Evolutionary conservation across 140 eudicot genomes (phyloP).

Genomic region (Anethum foeniculum): DNA sequence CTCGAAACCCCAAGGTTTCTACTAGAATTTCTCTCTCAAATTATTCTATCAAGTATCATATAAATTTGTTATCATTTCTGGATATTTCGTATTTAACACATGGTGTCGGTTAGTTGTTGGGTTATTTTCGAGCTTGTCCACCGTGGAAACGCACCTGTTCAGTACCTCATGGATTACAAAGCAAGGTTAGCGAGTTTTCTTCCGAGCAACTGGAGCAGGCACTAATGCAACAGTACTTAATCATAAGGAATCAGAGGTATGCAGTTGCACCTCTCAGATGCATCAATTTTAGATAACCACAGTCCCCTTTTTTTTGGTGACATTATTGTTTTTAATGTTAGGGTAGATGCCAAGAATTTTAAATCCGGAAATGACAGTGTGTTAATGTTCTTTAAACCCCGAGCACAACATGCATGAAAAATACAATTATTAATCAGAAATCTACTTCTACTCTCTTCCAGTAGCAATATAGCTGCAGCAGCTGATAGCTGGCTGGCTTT

Average conservation of each 20-base stretch:
- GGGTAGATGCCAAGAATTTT: not conserved
- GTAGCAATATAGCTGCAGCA: constrained; percentile 46
- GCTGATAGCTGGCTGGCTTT: constrained; percentile 63
- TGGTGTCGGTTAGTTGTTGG: constrained; percentile 37
- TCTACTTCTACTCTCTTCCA: constrained; percentile 27
- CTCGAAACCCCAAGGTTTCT: constrained; percentile 41
- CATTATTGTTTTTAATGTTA: not conserved
- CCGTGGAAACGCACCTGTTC: constrained; percentile 52
- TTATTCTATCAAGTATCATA: not conserved
- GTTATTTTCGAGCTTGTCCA: constrained; percentile 29
- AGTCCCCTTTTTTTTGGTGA: not conserved
- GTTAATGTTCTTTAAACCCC: not conserved
- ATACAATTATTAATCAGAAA: not conserved
- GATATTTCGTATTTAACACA: not conserved
- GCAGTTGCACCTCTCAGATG: constrained; percentile 10
- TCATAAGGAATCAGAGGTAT: constrained; percentile 46
- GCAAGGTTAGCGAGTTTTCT: constrained; percentile 44
- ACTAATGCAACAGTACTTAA: constrained; percentile 32
- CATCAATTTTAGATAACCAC: not conserved
- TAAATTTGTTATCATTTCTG: not conserved
- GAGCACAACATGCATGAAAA: not conserved
- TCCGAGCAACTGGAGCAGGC: constrained; percentile 48
- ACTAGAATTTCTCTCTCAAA: not conserved
- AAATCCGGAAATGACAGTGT: too few relatives aligned
- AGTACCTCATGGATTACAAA: constrained; percentile 28